These are phyloP conservation scores for Wickerhamiella spandovensis DNA, from an alignment of 805 yeast species.

Conservation along the genomic window DNA sequence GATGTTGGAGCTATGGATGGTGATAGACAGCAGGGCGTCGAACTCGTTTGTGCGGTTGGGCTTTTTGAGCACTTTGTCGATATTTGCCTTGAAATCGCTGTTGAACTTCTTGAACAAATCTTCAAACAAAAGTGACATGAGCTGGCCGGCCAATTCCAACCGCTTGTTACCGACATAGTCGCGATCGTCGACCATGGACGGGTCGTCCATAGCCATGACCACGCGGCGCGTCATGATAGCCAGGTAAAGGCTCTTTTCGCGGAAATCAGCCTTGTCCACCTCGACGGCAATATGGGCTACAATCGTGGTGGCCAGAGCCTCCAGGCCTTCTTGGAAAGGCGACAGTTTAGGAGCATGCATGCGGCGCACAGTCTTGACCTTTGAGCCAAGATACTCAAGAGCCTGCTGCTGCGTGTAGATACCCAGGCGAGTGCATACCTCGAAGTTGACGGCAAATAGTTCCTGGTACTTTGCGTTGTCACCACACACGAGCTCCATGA, in stretches of 20 bases:
- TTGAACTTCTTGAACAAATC: constrained; percentile 95
- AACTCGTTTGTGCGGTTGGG: constrained; percentile 92
- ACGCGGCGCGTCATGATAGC: constrained; percentile 97
- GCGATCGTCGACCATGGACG: constrained; percentile 93
- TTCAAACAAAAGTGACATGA: constrained; percentile 88
- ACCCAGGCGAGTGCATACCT: constrained; percentile 77
- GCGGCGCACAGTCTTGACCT: constrained; percentile 87
- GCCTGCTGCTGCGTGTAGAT: constrained; percentile 91
- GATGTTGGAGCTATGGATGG: constrained; percentile 83
- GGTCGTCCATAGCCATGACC: constrained; percentile 86
- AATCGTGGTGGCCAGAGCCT: constrained; percentile 77
- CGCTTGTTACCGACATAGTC: constrained; percentile 98
- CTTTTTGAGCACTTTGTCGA: constrained; percentile 85
- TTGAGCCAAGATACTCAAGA: constrained; percentile 74
- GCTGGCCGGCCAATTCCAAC: constrained; percentile 91
- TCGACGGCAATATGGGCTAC: constrained; percentile 87
- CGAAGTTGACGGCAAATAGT: constrained; percentile 81
- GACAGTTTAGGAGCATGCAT: constrained; percentile 68
- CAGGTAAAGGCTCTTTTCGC: constrained; percentile 86
- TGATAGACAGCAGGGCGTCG: constrained; percentile 80
- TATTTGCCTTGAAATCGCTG: constrained; percentile 83
- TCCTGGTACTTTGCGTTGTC: constrained; percentile 80
- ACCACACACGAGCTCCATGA: constrained; percentile 90
- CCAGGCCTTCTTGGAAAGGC: constrained; percentile 85
- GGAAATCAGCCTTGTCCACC: constrained; percentile 54